Evolutionary conservation across 2,329 filamentous ascomycete species (phyloP), one percentile per base, ranked within the genome.

Genomic region (Scedosporium boydii): DNA sequence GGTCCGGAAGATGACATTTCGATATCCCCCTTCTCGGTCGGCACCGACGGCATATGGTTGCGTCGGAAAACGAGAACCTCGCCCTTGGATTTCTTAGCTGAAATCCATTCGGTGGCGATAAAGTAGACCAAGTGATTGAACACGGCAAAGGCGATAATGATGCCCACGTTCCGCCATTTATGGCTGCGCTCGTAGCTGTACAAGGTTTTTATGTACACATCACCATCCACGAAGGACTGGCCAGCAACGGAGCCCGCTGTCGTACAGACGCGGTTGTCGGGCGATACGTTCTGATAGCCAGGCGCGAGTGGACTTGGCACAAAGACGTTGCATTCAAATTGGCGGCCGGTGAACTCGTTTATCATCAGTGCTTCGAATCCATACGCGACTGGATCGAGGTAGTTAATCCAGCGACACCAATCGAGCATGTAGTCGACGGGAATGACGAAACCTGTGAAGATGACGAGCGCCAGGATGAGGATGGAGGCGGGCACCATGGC

Each of bases 401-500:
- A 93, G 71, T 88, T 89, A 65, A 96, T 84, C 91, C 91, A 96
- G 64, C 86, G 82, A 68, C 88, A 89, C 90, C 91, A 96, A 1
- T 78, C 83, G 6, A 88, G 81, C 88, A 91, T 95, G 74, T 93
- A 85, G 61, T 77, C 73, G 68, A 80, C 81, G 0, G 82, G 83
- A 61, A 87, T 81, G 63, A 85, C 82, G 71, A 92, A 90, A 64
- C 87, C 89, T 16, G 88, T 91, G 72, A 85, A 86, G 67, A 85
- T 87, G 73, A 91, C 80, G 41, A 90, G 80, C 64, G 80, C 83
- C 58, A 90, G 75, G 66, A 90, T 88, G 65, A 87, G 73, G 16
- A 87, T 66, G 3, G 84, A 82, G 44, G 83, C 80, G 1, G 83
- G 83, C 1, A 84, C 82, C 74, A 87, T 80, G 67, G 84, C 84